These are phyloP conservation scores for Zygosaccharomyces gambellarensis DNA, from an alignment of 805 yeast genomes.

Conservation along the genomic window DNA sequence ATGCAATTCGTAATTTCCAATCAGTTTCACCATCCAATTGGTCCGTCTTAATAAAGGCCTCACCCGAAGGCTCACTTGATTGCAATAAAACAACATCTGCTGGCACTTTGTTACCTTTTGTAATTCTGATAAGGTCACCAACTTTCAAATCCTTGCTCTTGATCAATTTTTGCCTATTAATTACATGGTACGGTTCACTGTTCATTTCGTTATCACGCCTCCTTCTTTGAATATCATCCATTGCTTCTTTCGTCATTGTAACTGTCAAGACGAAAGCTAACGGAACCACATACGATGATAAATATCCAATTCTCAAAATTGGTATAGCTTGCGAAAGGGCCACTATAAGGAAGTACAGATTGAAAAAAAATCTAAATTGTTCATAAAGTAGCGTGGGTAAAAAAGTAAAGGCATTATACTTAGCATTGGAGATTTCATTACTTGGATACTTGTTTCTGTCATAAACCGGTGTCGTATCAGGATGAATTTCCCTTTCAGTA, in stretches of 20 bases:
- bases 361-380: conserved; percentile 95
- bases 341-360: conserved; percentile 83
- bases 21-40: conserved; percentile 99
- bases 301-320: conserved; percentile 83
- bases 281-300: conserved; percentile 90
- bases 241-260: conserved; percentile 93
- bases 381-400: conserved; percentile 86
- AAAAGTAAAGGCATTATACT: conserved; percentile 82
- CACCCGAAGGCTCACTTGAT: conserved; percentile 78
- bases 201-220: conserved; percentile 88
- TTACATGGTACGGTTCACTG: conserved; percentile 71
- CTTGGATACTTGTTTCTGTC: conserved; percentile 43
- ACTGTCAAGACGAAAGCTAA: conserved; percentile 86
- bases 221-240: conserved; percentile 88
- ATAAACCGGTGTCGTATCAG: conserved; percentile 38
- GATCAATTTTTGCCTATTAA: conserved; percentile 42
- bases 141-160: conserved; percentile 65
- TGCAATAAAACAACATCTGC: conserved; percentile 87
- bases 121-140: conserved; percentile 77
- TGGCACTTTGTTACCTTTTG: conserved; percentile 83
- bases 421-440: conserved; percentile 89
- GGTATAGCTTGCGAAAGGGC: conserved; percentile 93
- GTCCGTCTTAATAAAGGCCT: conserved; percentile 91
- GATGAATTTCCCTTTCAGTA: conserved; percentile 40
- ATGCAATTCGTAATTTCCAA: conserved; percentile 88